Conservation (phyloP, 2,329 filamentous ascomycete genomes). For the Arachnomyces sp. region DNA sequence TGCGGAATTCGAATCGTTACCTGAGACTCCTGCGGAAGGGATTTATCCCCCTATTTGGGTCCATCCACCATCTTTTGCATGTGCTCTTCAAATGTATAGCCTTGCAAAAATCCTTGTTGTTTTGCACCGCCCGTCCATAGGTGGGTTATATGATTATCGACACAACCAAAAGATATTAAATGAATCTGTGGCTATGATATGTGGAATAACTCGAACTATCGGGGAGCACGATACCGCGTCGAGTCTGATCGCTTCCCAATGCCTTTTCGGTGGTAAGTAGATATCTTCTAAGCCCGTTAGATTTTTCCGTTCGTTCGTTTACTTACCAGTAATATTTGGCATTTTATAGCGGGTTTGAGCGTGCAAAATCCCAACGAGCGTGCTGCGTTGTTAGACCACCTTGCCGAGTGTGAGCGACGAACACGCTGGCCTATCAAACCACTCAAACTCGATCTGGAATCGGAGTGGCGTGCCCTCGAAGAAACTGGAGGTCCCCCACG, state of each 20-base stretch:
- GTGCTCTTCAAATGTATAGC: slow-evolving; percentile 46
- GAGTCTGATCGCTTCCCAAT: slow-evolving; percentile 18
- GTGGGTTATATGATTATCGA: slow-evolving; percentile 43
- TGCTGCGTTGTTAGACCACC: slow-evolving; percentile 15
- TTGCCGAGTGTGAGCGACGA: slow-evolving; percentile 16
- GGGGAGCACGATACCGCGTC: slow-evolving; percentile 15
- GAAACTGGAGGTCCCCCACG: no score
- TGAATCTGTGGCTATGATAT: slow-evolving; percentile 18
- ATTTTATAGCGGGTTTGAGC: slow-evolving; percentile 19
- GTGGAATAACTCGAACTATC: slow-evolving; percentile 19
- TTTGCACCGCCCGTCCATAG: slow-evolving; percentile 45
- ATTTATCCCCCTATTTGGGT: slow-evolving; percentile 46
- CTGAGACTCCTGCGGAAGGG: slow-evolving; percentile 21
- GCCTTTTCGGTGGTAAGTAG: slow-evolving; percentile 13
- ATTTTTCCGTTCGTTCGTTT: no score
- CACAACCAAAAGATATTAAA: slow-evolving; percentile 13
- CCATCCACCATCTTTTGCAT: slow-evolving; percentile 41
- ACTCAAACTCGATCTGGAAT: slow-evolving; percentile 18
- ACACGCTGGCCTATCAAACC: slow-evolving; percentile 18
- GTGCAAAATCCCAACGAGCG: slow-evolving; percentile 19
- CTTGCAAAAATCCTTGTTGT: slow-evolving; percentile 48
- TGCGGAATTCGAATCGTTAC: slow-evolving; percentile 34
- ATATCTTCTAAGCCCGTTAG: no score
- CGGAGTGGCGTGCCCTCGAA: slow-evolving; percentile 14
- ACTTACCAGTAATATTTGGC: no score